These are phyloP conservation scores for Tuber umbilicatum DNA, from an alignment of 495 filamentous ascomycete genomes.

Conservation along the genomic window DNA sequence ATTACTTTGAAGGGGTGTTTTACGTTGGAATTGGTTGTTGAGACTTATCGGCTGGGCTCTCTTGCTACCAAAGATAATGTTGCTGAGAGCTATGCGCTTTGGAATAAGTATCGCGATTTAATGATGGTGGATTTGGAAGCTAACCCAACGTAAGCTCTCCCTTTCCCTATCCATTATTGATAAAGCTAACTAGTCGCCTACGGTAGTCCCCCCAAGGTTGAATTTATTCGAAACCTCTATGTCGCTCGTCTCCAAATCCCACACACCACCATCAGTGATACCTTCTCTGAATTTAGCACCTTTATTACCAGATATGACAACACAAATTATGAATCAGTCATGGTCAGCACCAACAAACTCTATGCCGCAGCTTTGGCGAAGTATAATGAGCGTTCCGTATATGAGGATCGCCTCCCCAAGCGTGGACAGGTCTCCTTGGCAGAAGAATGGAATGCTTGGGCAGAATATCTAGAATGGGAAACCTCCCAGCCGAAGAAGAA, in stretches of 20 bases:
- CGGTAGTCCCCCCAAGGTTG: conserved; percentile 46
- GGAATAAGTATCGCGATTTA: conserved; percentile 68
- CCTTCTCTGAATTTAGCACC: conserved; percentile 71
- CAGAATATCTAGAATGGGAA: conserved; percentile 82
- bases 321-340: conserved; percentile 66
- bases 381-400: conserved; percentile 61
- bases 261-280: conserved; percentile 78
- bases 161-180: conserved; percentile 51
- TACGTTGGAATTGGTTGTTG: conserved; percentile 63
- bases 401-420: conserved; percentile 58
- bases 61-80: conserved; percentile 74
- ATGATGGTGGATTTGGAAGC: conserved; percentile 56
- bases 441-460: conserved; percentile 42
- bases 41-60: conserved; percentile 71
- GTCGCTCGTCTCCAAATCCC: conserved; percentile 67
- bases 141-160: conserved; percentile 51
- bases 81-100: conserved; percentile 78
- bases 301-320: conserved; percentile 75
- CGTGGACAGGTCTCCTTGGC: conserved; percentile 55
- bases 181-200: conserved; percentile 27
- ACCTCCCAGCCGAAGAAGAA: conserved; percentile 53
- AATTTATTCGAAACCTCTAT: conserved; percentile 62
- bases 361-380: conserved; percentile 63
- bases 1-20: conserved; percentile 71
- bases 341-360: conserved; percentile 61